Percentiles rank a stretch among this genome's conserved stretches.
Evolutionary conservation across 345 rosid genomes (phyloP).

Genomic region (Sisymbrium altissimum): DNA sequence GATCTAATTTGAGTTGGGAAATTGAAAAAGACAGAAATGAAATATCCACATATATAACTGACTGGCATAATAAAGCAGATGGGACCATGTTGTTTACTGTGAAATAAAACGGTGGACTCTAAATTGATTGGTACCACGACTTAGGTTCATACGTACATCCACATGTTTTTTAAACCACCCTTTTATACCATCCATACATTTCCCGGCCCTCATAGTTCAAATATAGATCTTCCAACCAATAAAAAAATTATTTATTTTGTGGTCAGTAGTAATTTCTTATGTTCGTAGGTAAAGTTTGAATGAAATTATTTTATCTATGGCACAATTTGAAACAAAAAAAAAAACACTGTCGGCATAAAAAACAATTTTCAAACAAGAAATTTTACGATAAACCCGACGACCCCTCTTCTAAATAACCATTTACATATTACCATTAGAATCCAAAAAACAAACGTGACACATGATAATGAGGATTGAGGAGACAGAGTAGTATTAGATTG

Average conservation of each 20-base stretch:
- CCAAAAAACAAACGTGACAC: background rate
- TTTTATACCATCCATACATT: constrained; percentile 8
- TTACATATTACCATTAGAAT: too few species aligned
- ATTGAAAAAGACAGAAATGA: background rate
- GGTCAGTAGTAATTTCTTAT: background rate
- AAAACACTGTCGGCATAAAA: background rate
- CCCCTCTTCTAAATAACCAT: too few species aligned
- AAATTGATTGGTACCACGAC: constrained; percentile 7
- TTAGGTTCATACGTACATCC: constrained; percentile 2
- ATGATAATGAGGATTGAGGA: background rate
- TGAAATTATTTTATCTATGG: background rate
- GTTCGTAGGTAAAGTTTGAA: background rate
- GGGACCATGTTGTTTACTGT: background rate
- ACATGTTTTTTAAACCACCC: background rate
- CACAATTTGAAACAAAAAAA: too few species aligned
- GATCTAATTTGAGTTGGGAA: background rate
- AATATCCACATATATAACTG: background rate
- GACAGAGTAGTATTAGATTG: background rate
- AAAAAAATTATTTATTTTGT: background rate
- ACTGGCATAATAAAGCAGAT: background rate
- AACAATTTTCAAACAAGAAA: too few species aligned
- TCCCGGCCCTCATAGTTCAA: background rate
- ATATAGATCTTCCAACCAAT: background rate
- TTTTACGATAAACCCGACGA: too few species aligned
- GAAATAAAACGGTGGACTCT: background rate